Evolutionary conservation across 768 basidiomycete species (phyloP).

Genomic region (Trametes punicea): DNA sequence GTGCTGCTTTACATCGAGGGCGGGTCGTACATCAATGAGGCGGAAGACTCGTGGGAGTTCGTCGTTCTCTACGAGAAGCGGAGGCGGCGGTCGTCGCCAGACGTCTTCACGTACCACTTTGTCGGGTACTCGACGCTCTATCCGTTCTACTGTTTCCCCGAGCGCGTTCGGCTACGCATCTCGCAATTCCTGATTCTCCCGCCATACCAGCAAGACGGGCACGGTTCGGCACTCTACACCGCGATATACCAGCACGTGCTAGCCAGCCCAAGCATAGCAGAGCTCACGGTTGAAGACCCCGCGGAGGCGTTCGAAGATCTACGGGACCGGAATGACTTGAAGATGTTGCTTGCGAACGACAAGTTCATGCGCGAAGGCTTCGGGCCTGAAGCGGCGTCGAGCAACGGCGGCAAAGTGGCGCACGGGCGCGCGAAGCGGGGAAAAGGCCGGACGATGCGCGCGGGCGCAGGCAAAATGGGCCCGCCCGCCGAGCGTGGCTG

Average conservation of each 20-base stretch:
- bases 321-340: slow-evolving; percentile 86
- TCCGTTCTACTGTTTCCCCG: slow-evolving; percentile 95
- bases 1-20: slow-evolving; percentile 94
- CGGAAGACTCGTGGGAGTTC: slow-evolving; percentile 94
- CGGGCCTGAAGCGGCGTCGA: slow-evolving; percentile 34
- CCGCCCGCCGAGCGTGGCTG: slow-evolving; percentile 76
- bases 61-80: slow-evolving; percentile 86
- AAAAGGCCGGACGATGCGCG: slow-evolving; percentile 10
- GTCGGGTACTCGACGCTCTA: slow-evolving; percentile 93
- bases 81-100: slow-evolving; percentile 49
- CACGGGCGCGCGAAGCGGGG: slow-evolving; percentile 9
- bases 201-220: slow-evolving; percentile 85
- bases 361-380: slow-evolving; percentile 73
- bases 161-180: slow-evolving; percentile 79
- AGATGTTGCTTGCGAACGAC: slow-evolving; percentile 63
- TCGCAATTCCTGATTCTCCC: slow-evolving; percentile 96
- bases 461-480: slow-evolving; percentile 54
- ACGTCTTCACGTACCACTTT: slow-evolving; percentile 77
- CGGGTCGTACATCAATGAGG: slow-evolving; percentile 91
- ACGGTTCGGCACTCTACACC: slow-evolving; percentile 88
- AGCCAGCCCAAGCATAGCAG: slow-evolving; percentile 66
- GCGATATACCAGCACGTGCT: slow-evolving; percentile 80
- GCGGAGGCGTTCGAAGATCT: slow-evolving; percentile 98
- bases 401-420: slow-evolving; percentile 16
- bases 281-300: slow-evolving; percentile 96